phyloP scores from a whole-genome alignment of 257 asterid species.

The Solanum medicagineum region DNA sequence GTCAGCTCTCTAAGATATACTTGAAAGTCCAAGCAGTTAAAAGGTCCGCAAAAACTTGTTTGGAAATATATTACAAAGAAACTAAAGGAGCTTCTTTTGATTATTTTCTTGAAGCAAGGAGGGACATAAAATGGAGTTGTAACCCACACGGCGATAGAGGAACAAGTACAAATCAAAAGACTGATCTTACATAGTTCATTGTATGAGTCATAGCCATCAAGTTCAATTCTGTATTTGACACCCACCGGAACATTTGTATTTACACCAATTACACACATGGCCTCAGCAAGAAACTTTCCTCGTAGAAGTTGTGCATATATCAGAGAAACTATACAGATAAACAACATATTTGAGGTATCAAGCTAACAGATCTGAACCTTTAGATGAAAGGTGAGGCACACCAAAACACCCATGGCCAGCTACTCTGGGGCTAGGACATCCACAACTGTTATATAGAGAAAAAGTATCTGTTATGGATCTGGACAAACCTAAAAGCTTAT shows the following conservation, averaged over 20 bases:
- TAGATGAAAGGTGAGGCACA: slow-evolving; percentile 71
- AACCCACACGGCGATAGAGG: not conserved
- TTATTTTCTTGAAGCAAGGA: not conserved
- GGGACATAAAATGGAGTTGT: not conserved
- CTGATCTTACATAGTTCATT: not conserved
- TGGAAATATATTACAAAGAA: not conserved
- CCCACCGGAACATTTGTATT: not conserved
- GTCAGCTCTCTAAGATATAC: not conserved
- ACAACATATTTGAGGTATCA: not conserved
- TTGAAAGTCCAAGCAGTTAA: not conserved
- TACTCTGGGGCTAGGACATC: slow-evolving; percentile 50
- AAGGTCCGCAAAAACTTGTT: not conserved
- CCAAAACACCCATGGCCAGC: no score
- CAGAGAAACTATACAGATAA: slow-evolving; percentile 17
- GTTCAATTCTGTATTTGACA: no score
- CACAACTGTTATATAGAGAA: slow-evolving; percentile 48
- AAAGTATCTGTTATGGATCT: slow-evolving; percentile 7
- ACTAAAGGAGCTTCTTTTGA: not conserved
- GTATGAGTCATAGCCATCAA: no score
- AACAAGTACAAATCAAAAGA: not conserved
- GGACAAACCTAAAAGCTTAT: not conserved
- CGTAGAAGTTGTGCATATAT: slow-evolving; percentile 27
- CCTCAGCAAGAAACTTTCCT: slow-evolving; percentile 93
- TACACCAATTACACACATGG: slow-evolving; percentile 84
- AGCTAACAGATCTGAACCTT: slow-evolving; percentile 41